Conservation (phyloP, 495 filamentous ascomycete genomes). For the Niebla homalea region DNA sequence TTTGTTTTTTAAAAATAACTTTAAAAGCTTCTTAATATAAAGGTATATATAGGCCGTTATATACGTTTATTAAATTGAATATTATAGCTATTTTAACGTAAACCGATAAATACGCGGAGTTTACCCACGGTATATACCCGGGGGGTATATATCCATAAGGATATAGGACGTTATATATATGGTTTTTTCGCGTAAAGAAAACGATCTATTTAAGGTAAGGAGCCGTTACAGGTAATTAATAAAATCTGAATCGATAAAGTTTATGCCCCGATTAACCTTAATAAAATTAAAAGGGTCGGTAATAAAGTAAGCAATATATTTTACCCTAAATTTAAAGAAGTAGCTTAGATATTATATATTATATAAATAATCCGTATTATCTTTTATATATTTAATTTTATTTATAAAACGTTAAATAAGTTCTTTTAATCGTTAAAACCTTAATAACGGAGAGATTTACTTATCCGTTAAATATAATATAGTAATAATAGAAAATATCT, state of each 20-base stretch:
- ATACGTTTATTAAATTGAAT: background rate
- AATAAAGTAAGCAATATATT: background rate
- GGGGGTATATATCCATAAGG: too few species aligned
- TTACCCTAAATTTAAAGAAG: background rate
- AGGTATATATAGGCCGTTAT: background rate
- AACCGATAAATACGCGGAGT: too few species aligned
- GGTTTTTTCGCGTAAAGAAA: too few species aligned
- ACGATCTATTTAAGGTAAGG: background rate
- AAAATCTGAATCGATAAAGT: too few species aligned
- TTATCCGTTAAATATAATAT: background rate
- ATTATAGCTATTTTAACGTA: background rate
- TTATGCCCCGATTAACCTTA: background rate
- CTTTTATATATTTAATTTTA: background rate
- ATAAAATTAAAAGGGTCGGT: background rate
- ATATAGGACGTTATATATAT: too few species aligned
- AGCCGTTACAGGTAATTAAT: background rate
- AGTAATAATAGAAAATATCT: background rate
- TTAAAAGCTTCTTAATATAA: background rate
- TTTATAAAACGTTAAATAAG: background rate
- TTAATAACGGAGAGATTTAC: background rate
- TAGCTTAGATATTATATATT: background rate
- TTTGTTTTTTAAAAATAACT: constrained; percentile 1
- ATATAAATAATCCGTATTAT: background rate
- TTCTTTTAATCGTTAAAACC: background rate
- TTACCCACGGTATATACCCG: too few species aligned